Conservation (phyloP, 768 basidiomycete genomes). For the Psilocybe subaeruginosa region DNA sequence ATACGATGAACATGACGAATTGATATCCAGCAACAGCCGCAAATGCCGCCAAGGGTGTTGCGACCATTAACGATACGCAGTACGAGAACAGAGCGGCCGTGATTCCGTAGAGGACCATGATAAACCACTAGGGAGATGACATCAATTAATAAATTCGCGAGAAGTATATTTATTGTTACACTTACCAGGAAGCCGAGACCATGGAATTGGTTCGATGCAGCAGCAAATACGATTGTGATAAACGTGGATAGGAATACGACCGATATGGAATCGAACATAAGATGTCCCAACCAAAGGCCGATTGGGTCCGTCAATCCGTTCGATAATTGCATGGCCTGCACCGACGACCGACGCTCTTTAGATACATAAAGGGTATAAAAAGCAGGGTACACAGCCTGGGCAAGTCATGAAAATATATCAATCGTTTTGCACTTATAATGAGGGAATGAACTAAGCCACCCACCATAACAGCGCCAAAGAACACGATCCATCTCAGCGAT, state of each 20-base stretch:
- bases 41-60: constrained; percentile 74
- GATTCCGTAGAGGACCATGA: constrained; percentile 72
- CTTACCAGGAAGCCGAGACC: constrained; percentile 49
- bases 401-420: background rate
- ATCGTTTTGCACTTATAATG: background rate
- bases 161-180: background rate
- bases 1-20: constrained; percentile 70
- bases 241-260: constrained; percentile 62
- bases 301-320: constrained; percentile 75
- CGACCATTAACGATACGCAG: constrained; percentile 58
- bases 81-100: constrained; percentile 72
- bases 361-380: constrained; percentile 83
- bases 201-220: constrained; percentile 63
- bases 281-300: constrained; percentile 80
- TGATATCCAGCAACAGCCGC: constrained; percentile 79
- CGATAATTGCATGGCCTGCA: constrained; percentile 83
- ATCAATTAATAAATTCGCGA: background rate
- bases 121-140: constrained; percentile 60
- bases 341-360: constrained; percentile 67
- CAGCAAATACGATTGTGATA: constrained; percentile 63
- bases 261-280: constrained; percentile 71
- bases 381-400: constrained; percentile 73
- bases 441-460: constrained; percentile 13
- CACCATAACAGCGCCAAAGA: constrained; percentile 77
- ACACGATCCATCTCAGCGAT: constrained; percentile 74